Conservation (phyloP, 495 filamentous ascomycete genomes). For the Xylaria palmicola region DNA sequence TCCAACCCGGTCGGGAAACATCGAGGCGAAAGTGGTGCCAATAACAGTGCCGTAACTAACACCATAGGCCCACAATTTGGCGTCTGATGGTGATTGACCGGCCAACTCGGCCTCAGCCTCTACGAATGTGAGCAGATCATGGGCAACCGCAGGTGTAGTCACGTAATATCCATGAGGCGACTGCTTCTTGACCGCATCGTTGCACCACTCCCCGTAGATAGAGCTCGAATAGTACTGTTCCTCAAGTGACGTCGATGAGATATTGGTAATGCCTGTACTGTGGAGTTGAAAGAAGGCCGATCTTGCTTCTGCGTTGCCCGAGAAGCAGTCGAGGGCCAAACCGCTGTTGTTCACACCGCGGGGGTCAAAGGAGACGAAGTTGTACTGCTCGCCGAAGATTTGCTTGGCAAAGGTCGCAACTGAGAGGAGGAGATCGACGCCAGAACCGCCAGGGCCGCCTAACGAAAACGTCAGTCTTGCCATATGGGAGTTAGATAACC, state of each 20-base stretch:
- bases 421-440: constrained; percentile 17
- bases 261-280: constrained; percentile 45
- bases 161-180: constrained; percentile 22
- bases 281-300: constrained; percentile 43
- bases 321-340: constrained; percentile 27
- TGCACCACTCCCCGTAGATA: constrained; percentile 38
- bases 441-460: constrained; percentile 35
- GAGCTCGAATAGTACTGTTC: constrained; percentile 32
- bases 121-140: constrained; percentile 20
- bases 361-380: constrained; percentile 34
- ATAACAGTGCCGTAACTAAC: constrained; percentile 59
- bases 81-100: constrained; percentile 14
- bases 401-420: constrained; percentile 12
- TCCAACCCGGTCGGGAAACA: constrained; percentile 40
- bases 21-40: constrained; percentile 47
- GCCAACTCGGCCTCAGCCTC: constrained; percentile 21
- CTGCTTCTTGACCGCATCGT: constrained; percentile 23
- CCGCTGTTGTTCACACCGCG: constrained; percentile 35
- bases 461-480: constrained; percentile 17
- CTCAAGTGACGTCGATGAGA: constrained; percentile 28
- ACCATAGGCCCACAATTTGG: constrained; percentile 51
- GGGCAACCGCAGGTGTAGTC: constrained; percentile 22
- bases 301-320: constrained; percentile 33
- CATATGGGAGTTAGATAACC: constrained; percentile 22
- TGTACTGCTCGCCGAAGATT: constrained; percentile 29